These are phyloP conservation scores for Physcomitrellopsis africana DNA, from an alignment of 225 moss, liverwort and hornwort species.

Conservation along the genomic window DNA sequence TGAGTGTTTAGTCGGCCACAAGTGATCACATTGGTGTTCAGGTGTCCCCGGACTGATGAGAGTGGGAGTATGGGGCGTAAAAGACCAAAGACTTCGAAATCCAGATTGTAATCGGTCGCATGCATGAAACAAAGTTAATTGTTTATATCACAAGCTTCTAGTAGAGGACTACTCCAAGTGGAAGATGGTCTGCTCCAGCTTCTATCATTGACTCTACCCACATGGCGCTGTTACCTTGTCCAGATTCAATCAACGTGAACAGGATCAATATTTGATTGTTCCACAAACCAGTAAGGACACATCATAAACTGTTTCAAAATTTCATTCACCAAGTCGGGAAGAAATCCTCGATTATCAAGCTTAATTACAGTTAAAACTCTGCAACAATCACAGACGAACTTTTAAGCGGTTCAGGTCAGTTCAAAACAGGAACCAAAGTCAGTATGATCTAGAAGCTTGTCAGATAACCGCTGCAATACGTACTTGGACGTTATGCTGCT, in stretches of 20 bases:
- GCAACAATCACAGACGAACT: too few relatives aligned
- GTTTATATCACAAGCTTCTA: too few relatives aligned
- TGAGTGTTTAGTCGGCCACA: too few relatives aligned
- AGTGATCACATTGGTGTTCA: too few relatives aligned
- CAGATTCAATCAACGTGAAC: constrained; percentile 16
- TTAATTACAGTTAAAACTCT: not conserved
- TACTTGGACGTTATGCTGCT: not conserved
- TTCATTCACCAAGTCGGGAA: not conserved
- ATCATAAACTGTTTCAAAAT: not conserved
- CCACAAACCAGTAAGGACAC: not conserved
- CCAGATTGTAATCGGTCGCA: too few relatives aligned
- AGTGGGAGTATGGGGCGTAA: too few relatives aligned
- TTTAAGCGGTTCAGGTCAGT: constrained; percentile 7
- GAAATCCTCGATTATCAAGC: not conserved
- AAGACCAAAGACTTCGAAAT: too few relatives aligned
- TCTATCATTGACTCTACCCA: constrained; percentile 90
- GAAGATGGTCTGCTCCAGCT: constrained; percentile 86
- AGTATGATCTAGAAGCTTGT: not conserved
- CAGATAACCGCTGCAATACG: not conserved
- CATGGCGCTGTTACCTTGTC: constrained; percentile 84
- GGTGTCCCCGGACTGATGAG: too few relatives aligned
- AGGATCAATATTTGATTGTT: not conserved
- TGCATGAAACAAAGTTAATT: too few relatives aligned
- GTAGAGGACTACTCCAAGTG: not conserved
- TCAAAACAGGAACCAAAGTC: not conserved